Evolutionary conservation across 140 eudicot genomes (phyloP), one percentile per base, ranked within the genome.

Genomic region (Anethum foeniculum): DNA sequence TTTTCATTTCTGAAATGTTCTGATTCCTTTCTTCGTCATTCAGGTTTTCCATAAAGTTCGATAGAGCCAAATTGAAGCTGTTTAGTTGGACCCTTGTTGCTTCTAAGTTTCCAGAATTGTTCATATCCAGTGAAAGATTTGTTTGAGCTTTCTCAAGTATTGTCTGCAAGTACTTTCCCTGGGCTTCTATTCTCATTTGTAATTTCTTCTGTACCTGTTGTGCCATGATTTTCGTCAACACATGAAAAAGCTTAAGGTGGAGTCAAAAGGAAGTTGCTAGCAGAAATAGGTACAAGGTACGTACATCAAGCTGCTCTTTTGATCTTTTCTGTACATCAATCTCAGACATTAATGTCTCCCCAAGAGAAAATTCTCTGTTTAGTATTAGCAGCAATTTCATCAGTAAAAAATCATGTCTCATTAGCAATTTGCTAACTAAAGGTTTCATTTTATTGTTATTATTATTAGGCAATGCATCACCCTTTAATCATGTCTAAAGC

Each of bases 171-270:
- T 94, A 94, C 81, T 94, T 94, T 74, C 96, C 98, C 83, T 94
- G 98, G 7, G 98, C 88, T 80, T 91, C 98, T 87, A 94, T 94
- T 83, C 98, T 90, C 97, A 90, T 94, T 48, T 94, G 98, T 80
- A 94, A 74, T 78, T 85, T 94, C 91, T 88, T 89, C 64, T 94
- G 98, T 81, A 94, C 98, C 98, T 94, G 77, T 21, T n/a, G 25
- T 23, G 32, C 44, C 7, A 43, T 78, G 23, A 16, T 21, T 19
- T 32, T 52, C 0, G 12, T 56, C 38, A 47, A 48, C 28, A 14
- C 23, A 28, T 75, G 18, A 62, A 21, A 39, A 28, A 25, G 15
- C 41, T 75, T 7, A 41, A 47, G 25, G 14, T 43, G 30, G 16
- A 77, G 13, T 32, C 30, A 36, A 58, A 82, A 23, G n/a, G 39